phyloP scores from a whole-genome alignment of 1,284 basidiomycete species.

The Cutaneotrichosporon arboriforme region DNA sequence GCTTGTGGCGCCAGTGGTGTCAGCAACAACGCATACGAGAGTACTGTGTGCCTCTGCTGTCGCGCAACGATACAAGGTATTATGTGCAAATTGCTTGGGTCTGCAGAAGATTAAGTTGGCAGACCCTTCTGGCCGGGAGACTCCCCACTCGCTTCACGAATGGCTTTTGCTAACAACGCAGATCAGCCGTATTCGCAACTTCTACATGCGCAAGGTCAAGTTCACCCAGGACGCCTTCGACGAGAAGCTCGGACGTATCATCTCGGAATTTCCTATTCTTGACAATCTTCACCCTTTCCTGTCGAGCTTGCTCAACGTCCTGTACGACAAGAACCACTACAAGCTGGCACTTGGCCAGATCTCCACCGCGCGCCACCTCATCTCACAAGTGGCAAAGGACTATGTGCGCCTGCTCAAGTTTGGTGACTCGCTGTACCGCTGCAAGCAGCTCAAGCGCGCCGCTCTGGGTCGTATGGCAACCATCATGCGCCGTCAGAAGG shows the following conservation, averaged over 20 bases:
- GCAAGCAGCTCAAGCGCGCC: conserved; percentile 92
- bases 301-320: conserved; percentile 85
- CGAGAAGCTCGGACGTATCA: conserved; percentile 89
- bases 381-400: conserved; percentile 92
- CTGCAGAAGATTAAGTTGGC: too few relatives aligned
- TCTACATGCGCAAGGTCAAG: conserved; percentile 99
- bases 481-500: conserved; percentile 93
- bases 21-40: too few relatives aligned
- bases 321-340: conserved; percentile 99
- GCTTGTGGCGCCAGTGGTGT: too few relatives aligned
- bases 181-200: conserved; percentile 58
- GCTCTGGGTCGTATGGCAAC: conserved; percentile 96
- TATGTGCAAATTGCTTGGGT: too few relatives aligned
- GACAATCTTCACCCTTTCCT: conserved; percentile 95
- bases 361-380: conserved; percentile 84
- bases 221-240: conserved; percentile 98
- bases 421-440: conserved; percentile 89
- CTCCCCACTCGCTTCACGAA: too few relatives aligned
- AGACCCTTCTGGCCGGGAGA: too few relatives aligned
- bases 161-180: too few relatives aligned
- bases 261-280: conserved; percentile 93
- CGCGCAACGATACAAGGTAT: too few relatives aligned
- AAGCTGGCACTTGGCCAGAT: conserved; percentile 93
- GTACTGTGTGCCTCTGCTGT: too few relatives aligned
- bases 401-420: conserved; percentile 93